phyloP scores from a whole-genome alignment of 345 rosid genomes.

The Litchi chinensis region DNA sequence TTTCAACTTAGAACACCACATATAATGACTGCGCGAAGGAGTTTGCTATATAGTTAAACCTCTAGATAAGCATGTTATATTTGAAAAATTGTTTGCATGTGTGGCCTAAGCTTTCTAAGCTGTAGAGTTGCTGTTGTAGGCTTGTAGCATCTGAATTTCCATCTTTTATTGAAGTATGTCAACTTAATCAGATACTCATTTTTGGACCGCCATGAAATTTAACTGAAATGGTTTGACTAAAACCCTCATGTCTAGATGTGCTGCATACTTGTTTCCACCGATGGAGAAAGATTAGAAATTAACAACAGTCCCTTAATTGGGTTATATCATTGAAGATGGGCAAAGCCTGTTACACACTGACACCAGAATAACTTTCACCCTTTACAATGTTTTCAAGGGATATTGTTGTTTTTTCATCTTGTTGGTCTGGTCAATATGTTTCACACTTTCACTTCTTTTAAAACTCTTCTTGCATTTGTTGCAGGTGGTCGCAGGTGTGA shows the following conservation, averaged over 20 bases:
- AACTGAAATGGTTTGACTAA: neutral
- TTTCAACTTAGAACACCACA: neutral
- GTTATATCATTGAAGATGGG: neutral
- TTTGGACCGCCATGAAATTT: neutral
- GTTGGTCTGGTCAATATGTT: neutral
- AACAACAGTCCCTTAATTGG: neutral
- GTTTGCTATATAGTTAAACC: neutral
- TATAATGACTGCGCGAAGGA: neutral
- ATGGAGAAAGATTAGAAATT: neutral
- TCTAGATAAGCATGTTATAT: neutral
- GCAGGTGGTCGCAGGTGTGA: constrained; percentile 87
- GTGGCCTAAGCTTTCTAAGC: neutral
- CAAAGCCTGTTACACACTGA: neutral
- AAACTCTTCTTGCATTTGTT: constrained; percentile 21
- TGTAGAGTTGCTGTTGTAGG: neutral
- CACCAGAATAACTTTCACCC: neutral
- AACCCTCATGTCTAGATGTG: neutral
- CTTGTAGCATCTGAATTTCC: neutral
- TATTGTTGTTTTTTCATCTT: neutral
- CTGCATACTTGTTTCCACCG: neutral
- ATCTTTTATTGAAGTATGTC: neutral
- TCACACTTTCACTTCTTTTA: neutral
- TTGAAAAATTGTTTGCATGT: neutral
- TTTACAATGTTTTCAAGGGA: neutral
- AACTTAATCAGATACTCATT: neutral